Conservation (phyloP, 208 protist genomes). For the Leishmania martiniquensis region DNA sequence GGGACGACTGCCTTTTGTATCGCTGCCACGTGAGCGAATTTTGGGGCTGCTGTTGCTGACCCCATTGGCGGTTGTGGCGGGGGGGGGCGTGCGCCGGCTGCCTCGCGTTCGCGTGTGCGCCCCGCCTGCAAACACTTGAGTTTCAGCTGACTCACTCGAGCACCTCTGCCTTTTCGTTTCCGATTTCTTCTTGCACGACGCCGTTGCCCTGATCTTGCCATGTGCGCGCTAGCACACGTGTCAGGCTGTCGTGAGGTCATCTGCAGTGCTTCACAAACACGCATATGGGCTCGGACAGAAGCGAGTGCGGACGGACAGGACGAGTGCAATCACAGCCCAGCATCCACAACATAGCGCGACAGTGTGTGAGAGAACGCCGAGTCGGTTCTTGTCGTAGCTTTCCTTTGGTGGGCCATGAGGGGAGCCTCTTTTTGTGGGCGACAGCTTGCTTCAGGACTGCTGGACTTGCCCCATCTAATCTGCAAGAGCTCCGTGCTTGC, state of each 20-base stretch:
- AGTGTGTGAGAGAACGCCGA: not conserved
- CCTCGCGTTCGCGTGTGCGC: not conserved
- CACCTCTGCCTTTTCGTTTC: not conserved
- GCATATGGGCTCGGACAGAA: not conserved
- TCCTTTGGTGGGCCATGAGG: not conserved
- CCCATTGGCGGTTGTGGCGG: not conserved
- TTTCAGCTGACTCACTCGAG: not conserved
- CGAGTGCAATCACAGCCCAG: not conserved
- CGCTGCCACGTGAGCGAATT: not conserved
- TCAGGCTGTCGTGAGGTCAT: not conserved
- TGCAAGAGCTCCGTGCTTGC: not conserved
- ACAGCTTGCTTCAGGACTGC: not conserved
- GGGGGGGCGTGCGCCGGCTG: not conserved
- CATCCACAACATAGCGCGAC: not conserved
- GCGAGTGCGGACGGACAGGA: not conserved
- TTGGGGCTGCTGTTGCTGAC: not conserved
- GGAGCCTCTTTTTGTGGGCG: not conserved
- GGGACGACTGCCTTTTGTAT: not conserved
- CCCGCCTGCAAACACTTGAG: no score
- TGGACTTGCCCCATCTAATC: not conserved
- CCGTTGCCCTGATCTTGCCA: not conserved
- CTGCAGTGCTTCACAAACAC: not conserved
- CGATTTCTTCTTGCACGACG: not conserved
- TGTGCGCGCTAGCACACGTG: not conserved
- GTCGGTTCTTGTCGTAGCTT: not conserved